Evolutionary conservation across 495 filamentous ascomycete species (phyloP).

Genomic region (Xylaria palmicola): DNA sequence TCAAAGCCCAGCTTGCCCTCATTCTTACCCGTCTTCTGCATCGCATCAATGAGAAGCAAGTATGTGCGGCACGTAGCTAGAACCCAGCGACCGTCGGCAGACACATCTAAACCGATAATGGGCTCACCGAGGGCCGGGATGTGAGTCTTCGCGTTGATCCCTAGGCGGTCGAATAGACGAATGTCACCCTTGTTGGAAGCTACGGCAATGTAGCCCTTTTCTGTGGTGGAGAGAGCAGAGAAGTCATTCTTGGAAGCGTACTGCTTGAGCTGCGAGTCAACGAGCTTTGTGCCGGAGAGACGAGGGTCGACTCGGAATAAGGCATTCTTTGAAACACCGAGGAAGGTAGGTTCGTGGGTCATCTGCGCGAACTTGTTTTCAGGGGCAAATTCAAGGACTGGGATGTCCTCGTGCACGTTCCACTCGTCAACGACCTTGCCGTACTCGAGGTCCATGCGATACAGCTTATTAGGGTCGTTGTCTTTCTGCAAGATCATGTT

Average conservation of each 20-base stretch:
- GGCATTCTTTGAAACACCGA: constrained; percentile 87
- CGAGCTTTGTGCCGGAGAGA: constrained; percentile 84
- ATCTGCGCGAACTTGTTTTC: constrained; percentile 99
- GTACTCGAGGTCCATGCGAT: constrained; percentile 96
- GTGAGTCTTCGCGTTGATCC: constrained; percentile 95
- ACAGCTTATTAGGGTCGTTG: constrained; percentile 85
- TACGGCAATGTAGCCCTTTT: constrained; percentile 94
- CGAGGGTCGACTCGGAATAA: constrained; percentile 94
- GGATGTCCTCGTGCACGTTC: constrained; percentile 98
- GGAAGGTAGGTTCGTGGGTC: constrained; percentile 91
- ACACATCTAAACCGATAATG: constrained; percentile 92
- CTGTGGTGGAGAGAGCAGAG: constrained; percentile 87
- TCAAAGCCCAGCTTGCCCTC: constrained; percentile 97
- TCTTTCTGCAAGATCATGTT: constrained; percentile 90
- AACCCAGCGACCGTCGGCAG: constrained; percentile 92
- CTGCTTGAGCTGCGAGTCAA: constrained; percentile 89
- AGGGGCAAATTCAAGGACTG: constrained; percentile 84
- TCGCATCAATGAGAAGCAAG: constrained; percentile 84
- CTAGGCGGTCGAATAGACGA: constrained; percentile 91
- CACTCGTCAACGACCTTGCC: constrained; percentile 99
- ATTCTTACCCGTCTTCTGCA: constrained; percentile 92
- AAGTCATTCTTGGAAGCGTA: constrained; percentile 97
- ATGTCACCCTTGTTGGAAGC: constrained; percentile 98
- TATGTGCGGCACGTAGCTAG: constrained; percentile 94
- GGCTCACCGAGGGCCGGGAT: constrained; percentile 94